Evolutionary conservation across 192 early-diverging fungal genomes (phyloP), one percentile per base, ranked within the genome.

Genomic region (Gamsiella multidivaricata): DNA sequence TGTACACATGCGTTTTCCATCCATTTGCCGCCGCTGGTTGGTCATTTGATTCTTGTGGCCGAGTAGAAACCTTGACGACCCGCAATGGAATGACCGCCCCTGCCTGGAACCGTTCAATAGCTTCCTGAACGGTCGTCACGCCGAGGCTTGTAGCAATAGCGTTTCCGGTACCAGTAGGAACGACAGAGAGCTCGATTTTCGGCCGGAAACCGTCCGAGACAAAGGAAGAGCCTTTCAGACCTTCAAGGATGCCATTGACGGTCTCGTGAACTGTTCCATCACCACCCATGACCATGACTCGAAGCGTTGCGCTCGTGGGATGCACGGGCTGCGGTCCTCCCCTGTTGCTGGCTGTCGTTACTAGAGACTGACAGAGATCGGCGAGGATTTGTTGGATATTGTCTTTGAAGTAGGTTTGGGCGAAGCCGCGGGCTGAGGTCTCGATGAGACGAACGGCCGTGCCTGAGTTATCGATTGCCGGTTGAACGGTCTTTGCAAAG

Each of bases 181-280:
- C 18, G 5, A 86, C 53, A 1, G 70, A 79, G 9, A 86, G 37
- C 28, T 73, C 58, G 11, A 84, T 23, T 23, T 34, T 67, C 14
- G 55, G 45, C 10, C 42, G 10, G 53, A 17, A 49, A 3, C 22
- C 28, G 26, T 36, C 49, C 2, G 45, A 5, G 3, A 33, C 2
- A 31, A 33, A 33, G 0, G 51, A 3, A 2, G 28, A 10, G 11
- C 31, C 61, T 3, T 67, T 20, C 12, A 79, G 53, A 9, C 62
- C 69, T 37, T 68, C 63, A 5, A 72, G 51, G 3, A 86, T 11
- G 8, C 85, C 85, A 54, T 86, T 86, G 33, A 86, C 61, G 0
- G 84, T 59, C 46, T 86, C 85, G 46, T 86, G 83, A 2, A 84
- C 43, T 0, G 82, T 84, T 7, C 85, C 85, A 62, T 86, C 85